These are phyloP conservation scores for Rhizophagus sp. DNA, from an alignment of 192 early-diverging fungal species.

Conservation along the genomic window DNA sequence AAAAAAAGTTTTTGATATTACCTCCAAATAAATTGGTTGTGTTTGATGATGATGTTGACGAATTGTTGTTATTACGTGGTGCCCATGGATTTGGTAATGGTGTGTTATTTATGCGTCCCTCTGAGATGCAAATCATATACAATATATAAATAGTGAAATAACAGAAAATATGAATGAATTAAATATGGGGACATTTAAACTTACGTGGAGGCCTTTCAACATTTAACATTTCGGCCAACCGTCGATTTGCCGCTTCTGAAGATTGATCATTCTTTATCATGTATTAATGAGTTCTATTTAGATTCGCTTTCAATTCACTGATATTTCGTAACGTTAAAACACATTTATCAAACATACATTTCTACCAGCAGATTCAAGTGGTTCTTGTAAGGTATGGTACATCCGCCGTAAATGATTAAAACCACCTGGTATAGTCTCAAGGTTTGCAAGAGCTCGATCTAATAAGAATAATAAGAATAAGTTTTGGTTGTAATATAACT, in stretches of 20 bases:
- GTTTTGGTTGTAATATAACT: not conserved
- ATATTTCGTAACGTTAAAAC: not conserved
- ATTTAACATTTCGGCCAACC: conserved; percentile 55
- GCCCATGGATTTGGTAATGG: conserved; percentile 65
- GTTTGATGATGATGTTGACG: conserved; percentile 9
- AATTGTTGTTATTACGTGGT: conserved; percentile 31
- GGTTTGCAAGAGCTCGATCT: conserved; percentile 61
- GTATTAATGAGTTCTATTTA: conserved; percentile 31
- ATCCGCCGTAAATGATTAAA: conserved; percentile 63
- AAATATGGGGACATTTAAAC: not conserved
- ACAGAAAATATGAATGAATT: not conserved
- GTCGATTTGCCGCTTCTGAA: conserved; percentile 42
- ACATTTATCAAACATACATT: conserved; percentile 19
- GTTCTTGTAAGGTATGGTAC: conserved; percentile 58
- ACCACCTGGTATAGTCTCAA: conserved; percentile 66
- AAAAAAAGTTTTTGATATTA: conserved; percentile 9
- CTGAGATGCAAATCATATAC: conserved; percentile 8
- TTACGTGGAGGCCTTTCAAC: conserved; percentile 50
- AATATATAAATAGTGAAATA: not conserved
- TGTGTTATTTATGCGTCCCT: conserved; percentile 52
- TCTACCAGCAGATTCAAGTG: conserved; percentile 53
- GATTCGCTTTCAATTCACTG: not conserved
- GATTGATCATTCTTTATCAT: conserved; percentile 41
- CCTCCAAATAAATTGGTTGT: conserved; percentile 33
- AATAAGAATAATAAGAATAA: not conserved